These are phyloP conservation scores for Ceratobasidium sp. DNA, from an alignment of 1,284 basidiomycete species.

Conservation along the genomic window DNA sequence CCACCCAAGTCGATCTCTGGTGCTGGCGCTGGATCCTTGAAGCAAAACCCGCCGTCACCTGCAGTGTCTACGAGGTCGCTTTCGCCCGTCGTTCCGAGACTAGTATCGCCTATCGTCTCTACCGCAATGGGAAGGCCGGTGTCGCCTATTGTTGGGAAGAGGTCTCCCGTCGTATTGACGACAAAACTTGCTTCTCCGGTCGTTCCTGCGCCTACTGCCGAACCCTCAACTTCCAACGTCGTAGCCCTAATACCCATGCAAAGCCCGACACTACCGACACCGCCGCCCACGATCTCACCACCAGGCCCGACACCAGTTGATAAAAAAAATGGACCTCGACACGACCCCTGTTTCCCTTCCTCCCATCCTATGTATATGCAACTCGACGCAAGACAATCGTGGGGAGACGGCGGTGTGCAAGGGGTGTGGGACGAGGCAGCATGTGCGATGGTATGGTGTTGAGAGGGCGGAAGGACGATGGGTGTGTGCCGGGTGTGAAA, in stretches of 20 bases:
- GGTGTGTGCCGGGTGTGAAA: conserved; percentile 42
- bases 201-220: neutral
- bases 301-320: neutral
- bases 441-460: conserved; percentile 43
- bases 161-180: neutral
- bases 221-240: neutral
- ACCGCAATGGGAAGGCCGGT: neutral
- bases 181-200: neutral
- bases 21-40: no score
- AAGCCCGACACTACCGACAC: neutral
- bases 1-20: neutral
- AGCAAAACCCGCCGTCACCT: neutral
- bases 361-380: conserved; percentile 46
- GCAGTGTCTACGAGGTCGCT: neutral
- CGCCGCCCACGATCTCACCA: no score
- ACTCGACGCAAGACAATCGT: conserved; percentile 44
- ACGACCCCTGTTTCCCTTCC: neutral
- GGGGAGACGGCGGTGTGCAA: conserved; percentile 46
- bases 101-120: neutral
- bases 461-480: conserved; percentile 28
- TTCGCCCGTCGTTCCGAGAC: neutral
- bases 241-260: neutral
- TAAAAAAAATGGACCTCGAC: no score
- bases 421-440: conserved; percentile 45
- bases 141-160: neutral